Evolutionary conservation across 2,329 filamentous ascomycete species (phyloP).

Genomic region (Pseudogymnoascus sp.): DNA sequence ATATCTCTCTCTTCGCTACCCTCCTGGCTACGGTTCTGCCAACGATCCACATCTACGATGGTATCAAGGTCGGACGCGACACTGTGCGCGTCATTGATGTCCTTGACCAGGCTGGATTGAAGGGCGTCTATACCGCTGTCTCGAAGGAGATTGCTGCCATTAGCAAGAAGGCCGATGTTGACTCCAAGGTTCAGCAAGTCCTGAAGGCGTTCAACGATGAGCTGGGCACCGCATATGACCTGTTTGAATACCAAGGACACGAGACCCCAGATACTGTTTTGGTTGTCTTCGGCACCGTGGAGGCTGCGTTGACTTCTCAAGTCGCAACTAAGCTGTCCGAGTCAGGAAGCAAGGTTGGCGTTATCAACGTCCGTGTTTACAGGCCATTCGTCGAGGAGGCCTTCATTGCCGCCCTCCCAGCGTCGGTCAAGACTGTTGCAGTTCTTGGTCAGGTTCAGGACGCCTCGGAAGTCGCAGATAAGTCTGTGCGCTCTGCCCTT

Average conservation of each 20-base stretch:
- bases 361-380: constrained; percentile 88
- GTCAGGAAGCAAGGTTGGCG: constrained; percentile 70
- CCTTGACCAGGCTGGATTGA: constrained; percentile 62
- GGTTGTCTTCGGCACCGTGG: constrained; percentile 86
- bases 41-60: constrained; percentile 84
- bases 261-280: constrained; percentile 69
- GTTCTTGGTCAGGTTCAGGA: constrained; percentile 84
- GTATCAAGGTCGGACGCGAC: constrained; percentile 72
- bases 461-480: constrained; percentile 62
- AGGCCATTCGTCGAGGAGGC: constrained; percentile 91
- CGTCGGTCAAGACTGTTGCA: constrained; percentile 64
- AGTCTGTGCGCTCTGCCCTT: constrained; percentile 70
- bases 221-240: constrained; percentile 83
- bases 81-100: constrained; percentile 75
- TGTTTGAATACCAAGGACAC: constrained; percentile 92
- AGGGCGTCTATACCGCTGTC: constrained; percentile 59
- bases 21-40: constrained; percentile 69
- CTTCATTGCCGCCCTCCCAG: constrained; percentile 74
- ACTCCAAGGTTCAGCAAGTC: constrained; percentile 62
- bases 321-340: constrained; percentile 64
- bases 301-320: constrained; percentile 78
- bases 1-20: constrained; percentile 87
- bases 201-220: constrained; percentile 76
- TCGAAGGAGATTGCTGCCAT: constrained; percentile 51
- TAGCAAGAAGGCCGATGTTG: constrained; percentile 61